Base-by-base conservation (phyloP, 2,329 filamentous ascomycete species). In the Hypoxylon sp. region DNA sequence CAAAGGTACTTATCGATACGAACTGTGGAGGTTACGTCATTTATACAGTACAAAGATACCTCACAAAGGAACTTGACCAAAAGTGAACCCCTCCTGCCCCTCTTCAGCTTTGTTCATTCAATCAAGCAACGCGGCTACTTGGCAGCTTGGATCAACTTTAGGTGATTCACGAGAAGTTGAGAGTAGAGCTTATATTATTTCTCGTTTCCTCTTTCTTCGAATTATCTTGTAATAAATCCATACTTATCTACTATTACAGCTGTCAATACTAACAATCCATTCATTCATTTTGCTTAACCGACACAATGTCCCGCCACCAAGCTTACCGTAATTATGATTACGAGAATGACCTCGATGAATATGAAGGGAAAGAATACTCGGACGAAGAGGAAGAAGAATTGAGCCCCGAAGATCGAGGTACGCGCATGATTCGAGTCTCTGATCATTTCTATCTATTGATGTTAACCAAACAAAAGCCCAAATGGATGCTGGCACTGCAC, bases 401-500 rank as follows among this genome's bases (percentile, higher is more conserved):
- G 78, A 85, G 71, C 76, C 73, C 76, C 17, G 77, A 79, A 56
- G 77, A 78, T 67, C 73, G 71, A 69, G 76, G 76, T 77, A 66
- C 17, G 65, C 51, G 10, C 25, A n/a, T 5, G 6, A 30, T 36
- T 13, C 9, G 5, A n/a, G 19, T 17, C 5, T n/a, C 13, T 19
- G 13, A 4, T 32, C 9, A 13, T 28, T 7, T 2, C 43, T 7
- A 11, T 41, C 13, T 53, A 53, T 70, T 66, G 72, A 67, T 14
- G 14, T 19, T 34, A 14, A n/a, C 9, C 5, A 2, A 53, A 60
- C 25, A 41, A 52, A 34, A 78, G 76, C 72, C 60, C 74, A 76
- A 67, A 87, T 97, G 86, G 85, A 86, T 41, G 79, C 87, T 41
- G 91, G 90, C 55, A 93, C 90, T 0, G 82, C 85, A 41, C 85